Base-by-base conservation (phyloP, 768 basidiomycete genomes). In the Lyophyllum decastes region DNA sequence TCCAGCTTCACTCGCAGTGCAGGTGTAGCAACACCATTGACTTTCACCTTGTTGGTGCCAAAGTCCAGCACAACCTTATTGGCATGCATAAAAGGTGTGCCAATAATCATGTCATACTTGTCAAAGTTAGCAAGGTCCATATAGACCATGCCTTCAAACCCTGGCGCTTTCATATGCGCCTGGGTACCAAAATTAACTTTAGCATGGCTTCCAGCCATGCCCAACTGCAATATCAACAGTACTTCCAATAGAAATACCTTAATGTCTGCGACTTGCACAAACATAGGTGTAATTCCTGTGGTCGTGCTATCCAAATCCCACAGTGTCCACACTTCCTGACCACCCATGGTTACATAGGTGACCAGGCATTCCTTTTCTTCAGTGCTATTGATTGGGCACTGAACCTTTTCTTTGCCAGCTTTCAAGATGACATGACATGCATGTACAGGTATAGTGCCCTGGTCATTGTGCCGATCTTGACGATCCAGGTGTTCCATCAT, bases 91-190 rank as follows among this genome's bases (percentile, higher is more conserved):
- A 73, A 78, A 1, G 71, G 71, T 2, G 67, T 73, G 0, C 77
- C 73, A 0, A 78, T 61, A 0, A 78, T 68, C 48, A 68, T 55
- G 30, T 77, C 71, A 53, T 76, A 78, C 4, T 56, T 57, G 49
- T 76, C 72, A 11, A 77, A 62, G 41, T 76, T 78, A 0, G 61
- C 64, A 0, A 78, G 60, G 50, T 77, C 72, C 4, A 75, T 57
- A 38, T 73, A 73, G 26, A 54, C 26, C 26, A 0, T 58, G 48
- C 3, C 40, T 4, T 41, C 7, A 10, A 65, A 22, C 0, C 45
- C 35, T 2, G 61, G 61, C 3, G 70, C 19, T 0, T 14, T 5
- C 0, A 72, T 22, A 0, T 52, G 10, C 2, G 63, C 58, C 6
- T 62, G 49, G 0, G 65, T 50, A 0, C 76, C 73, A 53, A 68